These are phyloP conservation scores for Starmera amethionina DNA, from an alignment of 805 yeast genomes.

Conservation along the genomic window DNA sequence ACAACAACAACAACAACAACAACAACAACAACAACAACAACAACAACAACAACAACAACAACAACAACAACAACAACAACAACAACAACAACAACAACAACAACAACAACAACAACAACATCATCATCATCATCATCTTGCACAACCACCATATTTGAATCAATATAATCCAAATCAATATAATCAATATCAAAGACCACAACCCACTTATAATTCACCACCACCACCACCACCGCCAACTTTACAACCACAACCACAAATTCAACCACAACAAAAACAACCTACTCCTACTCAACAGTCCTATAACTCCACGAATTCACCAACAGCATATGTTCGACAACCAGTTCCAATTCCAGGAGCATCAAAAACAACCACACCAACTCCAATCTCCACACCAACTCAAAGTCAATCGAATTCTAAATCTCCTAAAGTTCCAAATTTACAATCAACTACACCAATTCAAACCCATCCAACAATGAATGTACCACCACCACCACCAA, in stretches of 20 bases:
- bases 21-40: slow-evolving; percentile 2
- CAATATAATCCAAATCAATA: background rate
- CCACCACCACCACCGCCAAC: background rate
- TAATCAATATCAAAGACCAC: background rate
- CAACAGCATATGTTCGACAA: background rate
- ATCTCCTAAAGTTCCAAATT: too few relatives aligned
- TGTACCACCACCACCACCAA: too few relatives aligned
- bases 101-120: slow-evolving; percentile 1
- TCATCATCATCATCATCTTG: too few relatives aligned
- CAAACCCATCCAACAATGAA: too few relatives aligned
- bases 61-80: slow-evolving; percentile 3
- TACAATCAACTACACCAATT: too few relatives aligned
- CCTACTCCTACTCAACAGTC: slow-evolving; percentile 1
- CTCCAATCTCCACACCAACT: too few relatives aligned
- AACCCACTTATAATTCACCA: background rate
- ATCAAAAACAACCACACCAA: too few relatives aligned
- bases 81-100: slow-evolving; percentile 4
- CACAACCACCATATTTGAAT: background rate
- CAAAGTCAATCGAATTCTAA: too few relatives aligned
- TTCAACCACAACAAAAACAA: slow-evolving; percentile 5
- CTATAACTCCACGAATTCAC: slow-evolving; percentile 1
- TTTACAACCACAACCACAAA: slow-evolving; percentile 4
- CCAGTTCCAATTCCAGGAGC: too few relatives aligned
- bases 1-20: slow-evolving; percentile 1
- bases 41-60: slow-evolving; percentile 2